These are phyloP conservation scores for Phytophthora meadii DNA, from an alignment of 352 stramenopile genomes.

Conservation along the genomic window DNA sequence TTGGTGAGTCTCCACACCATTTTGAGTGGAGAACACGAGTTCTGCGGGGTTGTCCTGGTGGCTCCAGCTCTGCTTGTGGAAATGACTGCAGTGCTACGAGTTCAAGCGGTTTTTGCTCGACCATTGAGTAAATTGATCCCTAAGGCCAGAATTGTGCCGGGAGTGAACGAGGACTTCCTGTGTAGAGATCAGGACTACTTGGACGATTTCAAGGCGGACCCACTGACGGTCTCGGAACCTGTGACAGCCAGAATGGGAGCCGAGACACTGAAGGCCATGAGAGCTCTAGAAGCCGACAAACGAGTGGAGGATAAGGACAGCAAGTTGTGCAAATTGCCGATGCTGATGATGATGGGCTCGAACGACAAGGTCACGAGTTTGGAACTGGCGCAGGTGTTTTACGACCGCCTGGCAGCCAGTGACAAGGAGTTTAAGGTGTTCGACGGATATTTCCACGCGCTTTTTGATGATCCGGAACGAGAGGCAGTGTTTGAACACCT, in stretches of 20 bases:
- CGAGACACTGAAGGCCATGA: constrained; percentile 53
- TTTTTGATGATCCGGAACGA: constrained; percentile 70
- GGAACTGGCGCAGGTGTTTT: constrained; percentile 55
- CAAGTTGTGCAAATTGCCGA: constrained; percentile 33
- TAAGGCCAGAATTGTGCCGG: constrained; percentile 58
- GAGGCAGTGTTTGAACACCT: constrained; percentile 53
- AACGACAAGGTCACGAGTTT: constrained; percentile 65
- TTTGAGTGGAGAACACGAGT: constrained; percentile 49
- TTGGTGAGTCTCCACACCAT: constrained; percentile 68
- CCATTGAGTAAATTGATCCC: constrained; percentile 59
- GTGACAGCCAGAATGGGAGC: constrained; percentile 55
- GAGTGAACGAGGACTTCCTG: constrained; percentile 50
- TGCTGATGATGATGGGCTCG: constrained; percentile 60
- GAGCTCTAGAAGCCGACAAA: constrained; percentile 35
- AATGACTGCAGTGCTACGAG: constrained; percentile 48
- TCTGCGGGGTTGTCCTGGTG: constrained; percentile 59
- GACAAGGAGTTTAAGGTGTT: constrained; percentile 77
- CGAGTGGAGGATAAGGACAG: constrained; percentile 41
- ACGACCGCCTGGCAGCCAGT: constrained; percentile 35
- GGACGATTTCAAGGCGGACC: constrained; percentile 45
- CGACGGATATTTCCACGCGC: constrained; percentile 60
- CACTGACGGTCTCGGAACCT: constrained; percentile 47
- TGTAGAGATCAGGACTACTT: constrained; percentile 51
- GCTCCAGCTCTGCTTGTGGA: constrained; percentile 65
- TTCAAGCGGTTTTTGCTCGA: constrained; percentile 50